A percentile compares a stretch with the other conserved stretches of the same genome.
These are phyloP conservation scores for Kockiozyma suomiensis DNA, from an alignment of 805 yeast species.

Conservation along the genomic window DNA sequence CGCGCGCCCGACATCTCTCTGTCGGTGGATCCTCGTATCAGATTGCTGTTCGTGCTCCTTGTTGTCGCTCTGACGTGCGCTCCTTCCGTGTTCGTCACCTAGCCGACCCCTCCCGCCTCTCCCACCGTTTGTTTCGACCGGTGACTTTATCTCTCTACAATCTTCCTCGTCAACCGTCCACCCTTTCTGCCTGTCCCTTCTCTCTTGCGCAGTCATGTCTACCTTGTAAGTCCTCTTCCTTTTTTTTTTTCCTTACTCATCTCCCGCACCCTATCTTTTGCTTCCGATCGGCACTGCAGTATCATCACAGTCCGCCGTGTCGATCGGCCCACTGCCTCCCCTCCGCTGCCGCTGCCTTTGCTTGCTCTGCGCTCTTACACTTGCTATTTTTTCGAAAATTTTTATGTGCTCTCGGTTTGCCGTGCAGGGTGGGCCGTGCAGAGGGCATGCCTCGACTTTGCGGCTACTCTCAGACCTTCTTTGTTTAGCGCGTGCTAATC, in stretches of 20 bases:
- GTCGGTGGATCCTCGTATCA: no score
- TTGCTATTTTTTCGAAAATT: no score
- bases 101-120: not conserved
- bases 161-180: not conserved
- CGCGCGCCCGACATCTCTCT: no score
- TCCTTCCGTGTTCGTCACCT: not conserved
- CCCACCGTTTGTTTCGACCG: not conserved
- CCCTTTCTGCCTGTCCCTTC: not conserved
- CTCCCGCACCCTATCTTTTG: not conserved
- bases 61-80: not conserved
- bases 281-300: slow-evolving; percentile 3
- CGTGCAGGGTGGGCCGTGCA: no score
- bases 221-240: slow-evolving; percentile 4
- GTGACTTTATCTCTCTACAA: not conserved
- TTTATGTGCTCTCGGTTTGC: no score
- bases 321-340: not conserved
- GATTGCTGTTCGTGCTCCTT: no score
- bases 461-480: not conserved
- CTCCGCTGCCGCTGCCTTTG: not conserved
- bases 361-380: not conserved
- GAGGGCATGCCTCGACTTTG: no score
- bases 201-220: slow-evolving; percentile 4
- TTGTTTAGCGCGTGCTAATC: not conserved
- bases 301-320: not conserved
- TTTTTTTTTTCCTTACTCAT: not conserved